Percentiles rank a stretch among this genome's conserved stretches.
phyloP scores from a whole-genome alignment of 352 stramenopile genomes.

The Pythium grandisporangium region DNA sequence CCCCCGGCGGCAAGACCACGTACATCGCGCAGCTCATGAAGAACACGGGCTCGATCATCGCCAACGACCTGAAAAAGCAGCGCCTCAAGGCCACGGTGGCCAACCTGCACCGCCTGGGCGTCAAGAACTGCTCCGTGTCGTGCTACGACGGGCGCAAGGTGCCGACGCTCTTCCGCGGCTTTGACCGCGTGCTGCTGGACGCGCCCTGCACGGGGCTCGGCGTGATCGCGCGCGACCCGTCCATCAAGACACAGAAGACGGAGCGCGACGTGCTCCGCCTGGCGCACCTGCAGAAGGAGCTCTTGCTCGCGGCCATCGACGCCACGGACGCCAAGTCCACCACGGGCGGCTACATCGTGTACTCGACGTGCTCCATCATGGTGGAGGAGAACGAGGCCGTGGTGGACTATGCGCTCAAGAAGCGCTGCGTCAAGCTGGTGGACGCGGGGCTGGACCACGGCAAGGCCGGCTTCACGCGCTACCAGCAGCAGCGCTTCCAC shows the following conservation, averaged over 20 bases:
- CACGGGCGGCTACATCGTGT: conserved; percentile 97
- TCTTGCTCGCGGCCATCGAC: conserved; percentile 98
- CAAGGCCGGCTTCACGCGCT: conserved; percentile 88
- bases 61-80: conserved; percentile 99
- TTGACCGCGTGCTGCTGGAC: conserved; percentile 98
- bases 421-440: conserved; percentile 98
- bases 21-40: conserved; percentile 99
- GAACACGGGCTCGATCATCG: conserved; percentile 97
- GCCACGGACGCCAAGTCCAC: conserved; percentile 94
- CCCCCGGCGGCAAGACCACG: conserved; percentile 98
- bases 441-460: conserved; percentile 97
- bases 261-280: conserved; percentile 86
- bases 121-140: conserved; percentile 96
- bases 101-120: conserved; percentile 98
- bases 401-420: conserved; percentile 98
- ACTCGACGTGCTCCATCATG: conserved; percentile 97
- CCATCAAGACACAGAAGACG: conserved; percentile 98
- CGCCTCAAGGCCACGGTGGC: conserved; percentile 96
- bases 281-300: conserved; percentile 98
- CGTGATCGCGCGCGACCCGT: conserved; percentile 97
- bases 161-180: conserved; percentile 90
- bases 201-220: conserved; percentile 97
- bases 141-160: conserved; percentile 96
- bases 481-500: conserved; percentile 98
- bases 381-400: conserved; percentile 95